These are phyloP conservation scores for Endotrypanum monterogeii DNA, from an alignment of 208 protist species.

Conservation along the genomic window DNA sequence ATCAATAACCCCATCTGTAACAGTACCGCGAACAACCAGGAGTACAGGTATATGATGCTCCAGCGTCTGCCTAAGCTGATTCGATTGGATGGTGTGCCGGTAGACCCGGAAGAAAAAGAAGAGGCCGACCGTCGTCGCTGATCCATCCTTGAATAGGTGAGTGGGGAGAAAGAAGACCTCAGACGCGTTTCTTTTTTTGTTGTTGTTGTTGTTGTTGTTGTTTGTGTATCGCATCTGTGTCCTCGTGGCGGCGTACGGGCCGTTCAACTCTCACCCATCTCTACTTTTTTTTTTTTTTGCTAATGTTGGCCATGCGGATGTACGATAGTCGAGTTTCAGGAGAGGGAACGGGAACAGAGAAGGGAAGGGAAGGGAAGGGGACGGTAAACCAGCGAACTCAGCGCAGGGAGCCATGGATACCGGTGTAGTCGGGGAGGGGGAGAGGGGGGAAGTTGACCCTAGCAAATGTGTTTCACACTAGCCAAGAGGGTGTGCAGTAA, in stretches of 20 bases:
- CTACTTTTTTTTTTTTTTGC: neutral
- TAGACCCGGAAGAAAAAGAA: slow-evolving; percentile 91
- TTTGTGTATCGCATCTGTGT: neutral
- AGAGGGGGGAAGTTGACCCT: too few species aligned
- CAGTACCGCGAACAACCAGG: slow-evolving; percentile 65
- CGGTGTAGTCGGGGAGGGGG: too few species aligned
- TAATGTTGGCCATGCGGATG: neutral
- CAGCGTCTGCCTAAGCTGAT: slow-evolving; percentile 87
- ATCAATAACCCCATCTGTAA: slow-evolving; percentile 93
- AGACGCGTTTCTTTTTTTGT: neutral
- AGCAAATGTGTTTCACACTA: too few species aligned
- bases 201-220: neutral
- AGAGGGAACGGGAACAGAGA: neutral
- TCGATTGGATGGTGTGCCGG: slow-evolving; percentile 86
- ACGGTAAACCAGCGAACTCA: neutral
- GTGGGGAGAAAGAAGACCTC: neutral
- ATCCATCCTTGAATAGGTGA: neutral
- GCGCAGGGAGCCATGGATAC: too few species aligned
- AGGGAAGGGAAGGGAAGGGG: neutral
- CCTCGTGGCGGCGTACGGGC: too few species aligned
- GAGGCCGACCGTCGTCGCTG: slow-evolving; percentile 86
- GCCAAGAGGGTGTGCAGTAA: too few species aligned
- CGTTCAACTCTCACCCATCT: too few species aligned
- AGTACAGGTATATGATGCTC: slow-evolving; percentile 89
- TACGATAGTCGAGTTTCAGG: neutral